Conservation (phyloP, 2,329 filamentous ascomycete species). For the Elsinoe batatas region DNA sequence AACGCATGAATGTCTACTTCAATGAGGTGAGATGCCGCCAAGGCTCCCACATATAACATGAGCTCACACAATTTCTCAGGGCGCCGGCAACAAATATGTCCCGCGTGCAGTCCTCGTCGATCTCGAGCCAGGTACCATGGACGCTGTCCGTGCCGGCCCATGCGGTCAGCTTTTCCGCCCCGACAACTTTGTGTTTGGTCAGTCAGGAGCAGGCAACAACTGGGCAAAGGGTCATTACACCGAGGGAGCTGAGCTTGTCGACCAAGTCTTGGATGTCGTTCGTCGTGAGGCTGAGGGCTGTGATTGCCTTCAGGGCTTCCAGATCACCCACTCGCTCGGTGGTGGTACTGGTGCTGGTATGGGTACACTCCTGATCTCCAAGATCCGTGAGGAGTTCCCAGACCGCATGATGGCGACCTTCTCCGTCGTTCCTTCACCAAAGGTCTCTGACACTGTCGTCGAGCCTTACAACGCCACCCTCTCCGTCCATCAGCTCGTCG, state of each 20-base stretch:
- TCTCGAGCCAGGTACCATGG: slow-evolving; percentile 99
- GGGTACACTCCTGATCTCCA: slow-evolving; percentile 98
- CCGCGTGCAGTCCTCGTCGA: slow-evolving; percentile 98
- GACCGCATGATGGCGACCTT: slow-evolving; percentile 99
- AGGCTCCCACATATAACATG: slow-evolving; percentile 16
- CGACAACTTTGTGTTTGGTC: slow-evolving; percentile 99
- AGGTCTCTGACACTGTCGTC: slow-evolving; percentile 98
- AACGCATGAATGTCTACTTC: slow-evolving; percentile 99
- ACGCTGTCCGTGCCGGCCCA: slow-evolving; percentile 93
- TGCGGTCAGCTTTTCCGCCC: slow-evolving; percentile 99
- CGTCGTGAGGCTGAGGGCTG: slow-evolving; percentile 97
- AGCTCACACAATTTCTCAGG: slow-evolving; percentile 46
- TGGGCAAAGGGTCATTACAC: slow-evolving; percentile 99
- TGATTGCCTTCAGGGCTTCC: slow-evolving; percentile 99
- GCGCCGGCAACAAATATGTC: slow-evolving; percentile 97
- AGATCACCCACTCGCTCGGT: slow-evolving; percentile 99
- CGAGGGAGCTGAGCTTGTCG: slow-evolving; percentile 96
- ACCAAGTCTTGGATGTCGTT: slow-evolving; percentile 96
- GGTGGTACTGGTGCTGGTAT: slow-evolving; percentile 99
- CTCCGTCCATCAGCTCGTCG: slow-evolving; percentile 96
- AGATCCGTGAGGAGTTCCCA: slow-evolving; percentile 99
- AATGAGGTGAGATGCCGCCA: slow-evolving; percentile 58
- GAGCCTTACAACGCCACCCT: slow-evolving; percentile 99
- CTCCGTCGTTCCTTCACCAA: slow-evolving; percentile 96
- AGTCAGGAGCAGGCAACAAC: slow-evolving; percentile 99